These are phyloP conservation scores for Curvularia sp. DNA, from an alignment of 2,329 filamentous ascomycete genomes.

Conservation along the genomic window DNA sequence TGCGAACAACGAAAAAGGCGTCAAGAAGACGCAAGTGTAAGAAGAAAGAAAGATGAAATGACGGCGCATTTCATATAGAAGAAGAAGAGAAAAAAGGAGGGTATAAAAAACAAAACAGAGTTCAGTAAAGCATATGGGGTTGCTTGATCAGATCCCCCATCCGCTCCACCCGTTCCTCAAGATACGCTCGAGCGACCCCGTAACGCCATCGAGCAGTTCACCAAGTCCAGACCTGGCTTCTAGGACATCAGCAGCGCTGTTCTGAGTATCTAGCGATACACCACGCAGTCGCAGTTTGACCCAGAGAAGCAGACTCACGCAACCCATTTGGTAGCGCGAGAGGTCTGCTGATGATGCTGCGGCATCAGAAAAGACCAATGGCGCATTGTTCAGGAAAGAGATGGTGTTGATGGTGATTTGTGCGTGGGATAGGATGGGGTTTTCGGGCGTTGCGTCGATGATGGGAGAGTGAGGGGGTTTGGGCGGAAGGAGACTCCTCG, in stretches of 20 bases:
- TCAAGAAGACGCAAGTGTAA: not conserved
- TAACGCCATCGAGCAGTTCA: constrained; percentile 40
- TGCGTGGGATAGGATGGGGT: constrained; percentile 20
- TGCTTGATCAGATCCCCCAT: constrained; percentile 34
- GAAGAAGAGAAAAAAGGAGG: not conserved
- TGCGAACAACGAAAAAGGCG: not conserved
- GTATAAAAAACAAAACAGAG: not conserved
- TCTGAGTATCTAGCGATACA: constrained; percentile 25
- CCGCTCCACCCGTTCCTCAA: constrained; percentile 39
- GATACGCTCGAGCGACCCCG: constrained; percentile 40
- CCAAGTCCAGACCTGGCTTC: constrained; percentile 24
- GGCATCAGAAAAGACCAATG: constrained; percentile 24
- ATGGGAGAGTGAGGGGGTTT: constrained; percentile 26
- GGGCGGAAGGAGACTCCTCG: not conserved
- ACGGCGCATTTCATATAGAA: not conserved
- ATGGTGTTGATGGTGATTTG: constrained; percentile 33
- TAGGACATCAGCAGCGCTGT: constrained; percentile 19
- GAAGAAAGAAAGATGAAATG: not conserved
- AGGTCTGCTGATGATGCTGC: constrained; percentile 30
- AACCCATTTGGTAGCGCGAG: constrained; percentile 38
- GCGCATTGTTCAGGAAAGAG: constrained; percentile 35
- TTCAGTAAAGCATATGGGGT: not conserved
- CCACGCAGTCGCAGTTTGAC: constrained; percentile 40
- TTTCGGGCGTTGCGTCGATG: constrained; percentile 16
- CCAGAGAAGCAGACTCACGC: constrained; percentile 42